phyloP scores from a whole-genome alignment of 441 rosid genomes.

The Rhodomyrtus psidioides region DNA sequence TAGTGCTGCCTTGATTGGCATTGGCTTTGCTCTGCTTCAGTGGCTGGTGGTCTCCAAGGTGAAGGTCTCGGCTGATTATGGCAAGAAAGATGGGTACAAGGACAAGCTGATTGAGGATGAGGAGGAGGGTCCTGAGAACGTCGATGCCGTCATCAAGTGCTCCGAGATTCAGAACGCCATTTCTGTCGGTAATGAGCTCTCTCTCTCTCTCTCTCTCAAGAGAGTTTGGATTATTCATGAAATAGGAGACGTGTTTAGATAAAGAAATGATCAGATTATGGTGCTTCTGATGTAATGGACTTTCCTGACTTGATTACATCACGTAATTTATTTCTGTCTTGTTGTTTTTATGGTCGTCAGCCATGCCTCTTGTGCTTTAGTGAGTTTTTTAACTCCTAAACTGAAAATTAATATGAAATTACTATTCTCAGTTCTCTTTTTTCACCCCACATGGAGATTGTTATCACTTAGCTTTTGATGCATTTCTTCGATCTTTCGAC shows the following conservation, averaged over 20 bases:
- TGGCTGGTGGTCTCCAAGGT: not conserved
- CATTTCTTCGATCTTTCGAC: not conserved
- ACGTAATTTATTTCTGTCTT: not conserved
- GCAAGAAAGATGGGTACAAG: conserved; percentile 8
- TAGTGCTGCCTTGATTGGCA: not conserved
- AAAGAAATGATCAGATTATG: not conserved
- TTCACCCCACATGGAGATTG: not conserved
- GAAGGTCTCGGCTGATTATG: not conserved
- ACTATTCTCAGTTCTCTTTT: not conserved
- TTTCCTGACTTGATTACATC: not conserved
- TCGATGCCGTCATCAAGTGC: conserved; percentile 32
- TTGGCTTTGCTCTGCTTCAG: not conserved
- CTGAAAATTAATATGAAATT: not conserved
- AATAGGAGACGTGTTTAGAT: not conserved
- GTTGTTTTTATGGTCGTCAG: not conserved
- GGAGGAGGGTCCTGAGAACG: conserved; percentile 23
- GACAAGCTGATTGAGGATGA: conserved; percentile 23
- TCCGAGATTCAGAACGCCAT: conserved; percentile 47
- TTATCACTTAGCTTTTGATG: not conserved
- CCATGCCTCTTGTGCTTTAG: not conserved
- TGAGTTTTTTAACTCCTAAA: not conserved
- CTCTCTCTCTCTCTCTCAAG: not conserved
- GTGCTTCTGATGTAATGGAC: not conserved
- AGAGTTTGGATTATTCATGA: not conserved
- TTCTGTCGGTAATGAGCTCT: conserved; percentile 32